Conservation (phyloP, 306 rosid species). For the Malus sieversii region DNA sequence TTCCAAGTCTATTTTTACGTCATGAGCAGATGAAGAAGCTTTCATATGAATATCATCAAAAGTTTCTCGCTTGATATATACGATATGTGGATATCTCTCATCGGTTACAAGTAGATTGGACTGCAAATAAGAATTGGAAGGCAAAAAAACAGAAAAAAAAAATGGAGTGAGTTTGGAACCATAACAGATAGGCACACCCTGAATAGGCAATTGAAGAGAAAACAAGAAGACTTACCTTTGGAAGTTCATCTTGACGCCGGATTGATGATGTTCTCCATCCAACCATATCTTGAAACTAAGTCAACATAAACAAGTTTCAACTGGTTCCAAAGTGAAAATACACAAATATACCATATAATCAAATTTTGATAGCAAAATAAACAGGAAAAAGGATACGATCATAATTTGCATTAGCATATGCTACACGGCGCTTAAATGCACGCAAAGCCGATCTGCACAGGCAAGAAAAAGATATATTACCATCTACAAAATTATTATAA, state of each 20-base stretch:
- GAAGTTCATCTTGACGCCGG: constrained; percentile 92
- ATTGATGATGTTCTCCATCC: constrained; percentile 99
- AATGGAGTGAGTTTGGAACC: background rate
- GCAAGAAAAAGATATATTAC: constrained; percentile 10
- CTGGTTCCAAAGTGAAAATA: background rate
- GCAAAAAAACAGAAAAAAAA: background rate
- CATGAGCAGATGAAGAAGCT: constrained; percentile 26
- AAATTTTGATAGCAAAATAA: constrained; percentile 1
- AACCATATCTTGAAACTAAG: constrained; percentile 71
- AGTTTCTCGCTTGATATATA: constrained; percentile 43
- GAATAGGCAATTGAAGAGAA: constrained; percentile 8
- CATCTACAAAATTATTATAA: constrained; percentile 5
- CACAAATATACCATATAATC: background rate
- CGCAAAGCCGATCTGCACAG: constrained; percentile 70
- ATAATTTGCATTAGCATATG: constrained; percentile 88
- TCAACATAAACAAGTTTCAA: constrained; percentile 33
- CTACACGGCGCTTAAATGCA: constrained; percentile 82
- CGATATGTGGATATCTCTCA: constrained; percentile 76
- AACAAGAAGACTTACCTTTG: constrained; percentile 50
- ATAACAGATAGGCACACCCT: constrained; percentile 4
- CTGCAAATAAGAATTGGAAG: constrained; percentile 35
- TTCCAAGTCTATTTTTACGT: constrained; percentile 49
- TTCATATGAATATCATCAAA: constrained; percentile 15
- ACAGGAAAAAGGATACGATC: constrained; percentile 68
- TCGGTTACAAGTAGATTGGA: constrained; percentile 55